These are phyloP conservation scores for Viola odorata DNA, from an alignment of 345 rosid species.

Conservation along the genomic window DNA sequence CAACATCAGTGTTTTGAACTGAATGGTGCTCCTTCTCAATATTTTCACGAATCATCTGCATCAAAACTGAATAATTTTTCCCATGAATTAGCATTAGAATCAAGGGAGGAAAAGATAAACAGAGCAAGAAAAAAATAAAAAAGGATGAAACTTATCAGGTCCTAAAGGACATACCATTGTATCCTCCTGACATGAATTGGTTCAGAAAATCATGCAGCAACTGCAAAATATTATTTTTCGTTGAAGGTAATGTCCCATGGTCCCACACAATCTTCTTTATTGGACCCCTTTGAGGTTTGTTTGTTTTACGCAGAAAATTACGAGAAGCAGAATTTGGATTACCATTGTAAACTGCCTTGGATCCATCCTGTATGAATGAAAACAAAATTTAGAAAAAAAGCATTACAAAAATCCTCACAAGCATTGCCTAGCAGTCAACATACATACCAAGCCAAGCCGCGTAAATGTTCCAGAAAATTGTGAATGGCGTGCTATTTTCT, in stretches of 20 bases:
- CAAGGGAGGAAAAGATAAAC: background rate
- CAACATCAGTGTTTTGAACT: slow-evolving; percentile 67
- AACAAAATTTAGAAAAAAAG: background rate
- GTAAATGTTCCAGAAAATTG: slow-evolving; percentile 87
- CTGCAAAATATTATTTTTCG: slow-evolving; percentile 45
- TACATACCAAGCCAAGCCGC: slow-evolving; percentile 65
- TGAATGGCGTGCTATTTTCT: slow-evolving; percentile 49
- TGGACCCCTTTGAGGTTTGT: slow-evolving; percentile 37
- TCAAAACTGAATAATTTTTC: slow-evolving; percentile 51
- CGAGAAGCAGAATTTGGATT: slow-evolving; percentile 43
- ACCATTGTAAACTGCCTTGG: slow-evolving; percentile 63
- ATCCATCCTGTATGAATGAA: slow-evolving; percentile 63
- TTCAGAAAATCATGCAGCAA: slow-evolving; percentile 70
- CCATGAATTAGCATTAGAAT: slow-evolving; percentile 16
- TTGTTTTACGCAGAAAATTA: slow-evolving; percentile 35
- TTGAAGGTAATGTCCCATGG: slow-evolving; percentile 44
- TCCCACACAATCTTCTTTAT: slow-evolving; percentile 59
- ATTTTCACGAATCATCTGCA: slow-evolving; percentile 76
- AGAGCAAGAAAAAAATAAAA: slow-evolving; percentile 1
- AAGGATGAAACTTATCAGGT: slow-evolving; percentile 5
- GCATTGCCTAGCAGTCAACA: slow-evolving; percentile 8
- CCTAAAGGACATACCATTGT: slow-evolving; percentile 55
- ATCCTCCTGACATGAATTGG: slow-evolving; percentile 79
- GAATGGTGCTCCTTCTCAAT: slow-evolving; percentile 80
- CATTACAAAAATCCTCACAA: slow-evolving; percentile 4